Evolutionary conservation across 2,329 filamentous ascomycete species (phyloP).

Genomic region (Cladosporium phlei): DNA sequence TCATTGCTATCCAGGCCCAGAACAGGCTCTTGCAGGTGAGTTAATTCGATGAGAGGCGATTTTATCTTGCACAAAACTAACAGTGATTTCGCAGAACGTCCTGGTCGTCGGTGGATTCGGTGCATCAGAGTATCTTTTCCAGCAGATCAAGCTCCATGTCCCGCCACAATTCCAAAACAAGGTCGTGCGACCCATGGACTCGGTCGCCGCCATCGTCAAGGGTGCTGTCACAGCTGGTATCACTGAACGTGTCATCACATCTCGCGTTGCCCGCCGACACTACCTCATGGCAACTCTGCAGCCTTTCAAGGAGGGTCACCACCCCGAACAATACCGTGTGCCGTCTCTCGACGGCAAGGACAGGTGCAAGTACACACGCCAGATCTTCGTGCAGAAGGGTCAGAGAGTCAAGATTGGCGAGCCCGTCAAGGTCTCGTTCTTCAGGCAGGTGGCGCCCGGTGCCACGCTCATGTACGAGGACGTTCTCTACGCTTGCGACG

Average conservation of each 20-base stretch:
- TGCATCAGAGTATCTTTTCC: conserved; percentile 97
- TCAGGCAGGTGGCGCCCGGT: conserved; percentile 93
- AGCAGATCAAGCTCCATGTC: conserved; percentile 98
- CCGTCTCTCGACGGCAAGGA: conserved; percentile 96
- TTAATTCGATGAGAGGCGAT: neutral
- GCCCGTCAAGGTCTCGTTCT: conserved; percentile 97
- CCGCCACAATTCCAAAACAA: conserved; percentile 98
- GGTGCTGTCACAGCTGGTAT: conserved; percentile 97
- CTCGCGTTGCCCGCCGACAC: conserved; percentile 92
- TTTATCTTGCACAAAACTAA: conserved; percentile 27
- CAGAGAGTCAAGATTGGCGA: conserved; percentile 99
- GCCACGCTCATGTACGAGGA: conserved; percentile 99
- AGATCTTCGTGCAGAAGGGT: conserved; percentile 98
- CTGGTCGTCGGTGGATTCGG: conserved; percentile 96
- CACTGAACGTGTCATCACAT: conserved; percentile 92
- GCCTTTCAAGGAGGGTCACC: conserved; percentile 97
- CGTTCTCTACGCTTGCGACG: conserved; percentile 93
- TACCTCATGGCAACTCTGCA: conserved; percentile 99
- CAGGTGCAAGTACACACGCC: conserved; percentile 94
- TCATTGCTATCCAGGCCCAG: conserved; percentile 97
- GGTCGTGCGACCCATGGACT: conserved; percentile 98
- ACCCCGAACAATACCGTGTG: conserved; percentile 96
- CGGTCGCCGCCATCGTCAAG: conserved; percentile 96
- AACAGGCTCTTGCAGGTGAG: conserved; percentile 78
- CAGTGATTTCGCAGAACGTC: conserved; percentile 61